Base-by-base conservation (phyloP, 345 rosid species). In the Linum lewisii region DNA sequence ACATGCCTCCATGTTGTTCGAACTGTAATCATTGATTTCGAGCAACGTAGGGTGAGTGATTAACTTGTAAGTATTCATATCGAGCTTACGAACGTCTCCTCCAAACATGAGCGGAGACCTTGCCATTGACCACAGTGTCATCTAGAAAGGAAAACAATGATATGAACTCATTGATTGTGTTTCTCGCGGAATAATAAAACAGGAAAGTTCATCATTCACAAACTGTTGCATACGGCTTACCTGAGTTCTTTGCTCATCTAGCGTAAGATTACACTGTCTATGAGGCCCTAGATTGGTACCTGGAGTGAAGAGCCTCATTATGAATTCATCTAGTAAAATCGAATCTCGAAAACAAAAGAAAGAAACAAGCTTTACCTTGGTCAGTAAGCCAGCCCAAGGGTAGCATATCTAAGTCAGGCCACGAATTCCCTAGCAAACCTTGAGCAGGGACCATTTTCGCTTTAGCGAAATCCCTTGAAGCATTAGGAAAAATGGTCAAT, bases 101-200 rank as follows among this genome's bases (percentile, higher is more conserved):
- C 97, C 98, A 67, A 83, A 88, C 89, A 92, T 83, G 26, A 92
- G 84, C 62, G 98, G 97, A 13, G 98, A 88, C 80, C 77, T 92
- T 42, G 86, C 94, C 50, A 92, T 86, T 24, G 82, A 79, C 98
- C 98, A 92, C 84, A 88, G 76, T 47, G 97, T 92, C 84, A 92
- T 79, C 98, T 92, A 75, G 24, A 68, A 71, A 16, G 38, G 23
- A 65, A 70, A 62, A 26, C 18, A 29, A 34, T 5, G 38, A 22
- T 24, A 11, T 23, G 38, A 37, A 34, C 58, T 65, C 34, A 65
- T 50, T 53, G 51, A 20, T 57, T n/a, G 53, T 57, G 19, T 49
- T 60, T 20, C 3, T 21, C 16, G 50, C 19, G 6, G 21, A 18
- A 22, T 52, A 24, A 54, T 6, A 14, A 54, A 13, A 7, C 66